Conservation (phyloP, 345 rosid genomes). For the Alliaria petiolata region DNA sequence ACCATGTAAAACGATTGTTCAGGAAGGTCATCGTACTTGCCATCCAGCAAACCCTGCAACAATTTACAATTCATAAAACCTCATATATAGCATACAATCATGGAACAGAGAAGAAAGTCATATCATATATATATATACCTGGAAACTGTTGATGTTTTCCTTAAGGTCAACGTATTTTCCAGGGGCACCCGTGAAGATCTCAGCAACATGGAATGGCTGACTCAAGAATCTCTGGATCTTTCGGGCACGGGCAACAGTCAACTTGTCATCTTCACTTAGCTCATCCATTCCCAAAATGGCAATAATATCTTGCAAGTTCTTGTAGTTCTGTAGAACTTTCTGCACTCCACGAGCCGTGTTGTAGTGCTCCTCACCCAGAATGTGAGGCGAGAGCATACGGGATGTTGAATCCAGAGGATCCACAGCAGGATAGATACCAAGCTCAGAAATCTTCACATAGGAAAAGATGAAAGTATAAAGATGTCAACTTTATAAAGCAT, state of each 20-base stretch:
- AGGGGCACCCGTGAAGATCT: constrained; percentile 98
- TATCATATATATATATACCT: constrained; percentile 39
- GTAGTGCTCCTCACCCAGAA: constrained; percentile 93
- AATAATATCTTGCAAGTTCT: constrained; percentile 97
- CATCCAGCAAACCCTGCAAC: constrained; percentile 26
- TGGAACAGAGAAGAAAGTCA: neutral
- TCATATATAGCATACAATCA: neutral
- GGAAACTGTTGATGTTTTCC: constrained; percentile 89
- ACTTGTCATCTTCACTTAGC: constrained; percentile 98
- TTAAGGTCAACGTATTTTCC: constrained; percentile 97
- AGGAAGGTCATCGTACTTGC: constrained; percentile 42
- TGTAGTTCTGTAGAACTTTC: constrained; percentile 96
- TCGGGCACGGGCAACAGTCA: constrained; percentile 98
- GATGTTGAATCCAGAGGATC: constrained; percentile 98
- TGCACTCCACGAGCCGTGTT: constrained; percentile 98
- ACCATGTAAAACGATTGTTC: constrained; percentile 69
- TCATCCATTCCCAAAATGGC: constrained; percentile 99
- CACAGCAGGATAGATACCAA: constrained; percentile 98
- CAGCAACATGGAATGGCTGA: constrained; percentile 99
- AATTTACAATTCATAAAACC: neutral
- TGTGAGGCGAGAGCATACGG: constrained; percentile 94
- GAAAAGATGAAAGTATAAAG: neutral
- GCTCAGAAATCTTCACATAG: constrained; percentile 71
- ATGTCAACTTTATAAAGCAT: neutral
- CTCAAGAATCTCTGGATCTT: constrained; percentile 96